Evolutionary conservation across 352 stramenopile genomes (phyloP).

Genomic region (Phytophthora fragariae): DNA sequence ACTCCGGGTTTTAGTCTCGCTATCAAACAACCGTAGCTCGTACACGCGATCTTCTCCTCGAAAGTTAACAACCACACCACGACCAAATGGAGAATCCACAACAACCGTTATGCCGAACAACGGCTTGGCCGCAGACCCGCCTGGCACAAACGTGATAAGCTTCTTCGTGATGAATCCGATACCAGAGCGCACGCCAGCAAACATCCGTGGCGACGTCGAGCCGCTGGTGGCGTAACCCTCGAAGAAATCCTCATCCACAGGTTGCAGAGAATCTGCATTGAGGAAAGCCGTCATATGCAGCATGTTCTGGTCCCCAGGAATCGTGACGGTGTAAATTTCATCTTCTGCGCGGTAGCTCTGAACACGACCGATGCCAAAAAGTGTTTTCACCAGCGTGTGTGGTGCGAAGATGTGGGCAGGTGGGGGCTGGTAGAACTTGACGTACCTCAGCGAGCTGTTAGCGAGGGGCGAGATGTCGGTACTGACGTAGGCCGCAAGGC

Average conservation of each 20-base stretch:
- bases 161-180: too few species aligned
- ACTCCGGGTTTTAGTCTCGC: too few species aligned
- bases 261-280: constrained; percentile 53
- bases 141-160: too few species aligned
- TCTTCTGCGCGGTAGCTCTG: constrained; percentile 71
- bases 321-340: constrained; percentile 73
- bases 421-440: constrained; percentile 59
- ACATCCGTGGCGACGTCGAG: too few species aligned
- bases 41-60: too few species aligned
- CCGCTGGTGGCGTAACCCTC: constrained; percentile 36
- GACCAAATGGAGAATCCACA: too few species aligned
- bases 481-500: constrained; percentile 48
- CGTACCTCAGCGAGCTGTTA: constrained; percentile 62
- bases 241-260: constrained; percentile 45
- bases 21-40: too few species aligned
- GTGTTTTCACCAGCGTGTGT: constrained; percentile 73
- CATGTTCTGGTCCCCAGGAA: constrained; percentile 52
- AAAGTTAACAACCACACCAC: too few species aligned
- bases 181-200: too few species aligned
- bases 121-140: too few species aligned
- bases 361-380: constrained; percentile 80
- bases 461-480: constrained; percentile 46
- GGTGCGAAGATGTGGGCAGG: constrained; percentile 52
- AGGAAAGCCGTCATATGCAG: constrained; percentile 57
- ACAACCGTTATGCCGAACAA: too few species aligned